These are phyloP conservation scores for Pseudogymnoascus sp. DNA, from an alignment of 2,329 filamentous ascomycete genomes.

Conservation along the genomic window DNA sequence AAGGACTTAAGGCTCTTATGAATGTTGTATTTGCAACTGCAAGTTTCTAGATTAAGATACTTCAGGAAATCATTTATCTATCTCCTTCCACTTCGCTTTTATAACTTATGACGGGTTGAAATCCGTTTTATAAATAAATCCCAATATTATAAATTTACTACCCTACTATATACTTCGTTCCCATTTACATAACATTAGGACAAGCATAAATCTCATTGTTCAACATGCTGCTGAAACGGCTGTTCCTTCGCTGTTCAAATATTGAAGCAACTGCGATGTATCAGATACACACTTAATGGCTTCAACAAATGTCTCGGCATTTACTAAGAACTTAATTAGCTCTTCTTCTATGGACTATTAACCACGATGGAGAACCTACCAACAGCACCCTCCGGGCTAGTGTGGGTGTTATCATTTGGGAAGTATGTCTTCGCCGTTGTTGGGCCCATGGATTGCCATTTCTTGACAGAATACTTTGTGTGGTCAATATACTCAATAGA, in stretches of 20 bases:
- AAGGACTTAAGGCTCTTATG: background rate
- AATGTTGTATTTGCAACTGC: background rate
- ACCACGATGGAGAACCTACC: background rate
- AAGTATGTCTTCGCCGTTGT: slow-evolving; percentile 19
- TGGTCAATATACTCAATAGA: slow-evolving; percentile 22
- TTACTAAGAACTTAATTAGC: background rate
- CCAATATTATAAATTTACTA: background rate
- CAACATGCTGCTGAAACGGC: background rate
- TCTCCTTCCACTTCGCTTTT: background rate
- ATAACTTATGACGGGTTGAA: background rate
- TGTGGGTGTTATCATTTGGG: slow-evolving; percentile 26
- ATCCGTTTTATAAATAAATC: background rate
- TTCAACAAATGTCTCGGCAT: slow-evolving; percentile 15
- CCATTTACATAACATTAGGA: background rate
- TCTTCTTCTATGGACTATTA: background rate
- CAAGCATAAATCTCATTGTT: background rate
- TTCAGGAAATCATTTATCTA: background rate
- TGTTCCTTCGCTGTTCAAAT: background rate
- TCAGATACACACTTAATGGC: slow-evolving; percentile 19
- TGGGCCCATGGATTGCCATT: slow-evolving; percentile 19
- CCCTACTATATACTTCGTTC: background rate
- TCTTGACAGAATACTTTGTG: slow-evolving; percentile 20
- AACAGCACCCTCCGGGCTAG: slow-evolving; percentile 19
- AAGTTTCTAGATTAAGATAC: background rate
- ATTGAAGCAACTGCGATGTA: background rate